These are phyloP conservation scores for Lactifluus subvellereus DNA, from an alignment of 768 basidiomycete genomes.

Conservation along the genomic window DNA sequence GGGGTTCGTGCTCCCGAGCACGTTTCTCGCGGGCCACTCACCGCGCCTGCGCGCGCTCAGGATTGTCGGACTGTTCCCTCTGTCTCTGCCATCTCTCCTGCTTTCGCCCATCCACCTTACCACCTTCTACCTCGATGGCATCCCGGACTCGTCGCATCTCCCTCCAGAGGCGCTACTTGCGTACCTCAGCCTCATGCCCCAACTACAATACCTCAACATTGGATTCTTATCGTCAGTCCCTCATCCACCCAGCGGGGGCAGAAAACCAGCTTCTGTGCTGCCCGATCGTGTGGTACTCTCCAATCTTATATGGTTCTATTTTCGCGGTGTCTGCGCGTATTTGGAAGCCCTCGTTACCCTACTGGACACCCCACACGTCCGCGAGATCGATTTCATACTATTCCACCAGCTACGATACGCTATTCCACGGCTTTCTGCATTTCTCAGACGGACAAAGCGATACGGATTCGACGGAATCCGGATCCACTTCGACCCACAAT, in stretches of 20 bases:
- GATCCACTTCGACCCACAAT: neutral
- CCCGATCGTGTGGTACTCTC: neutral
- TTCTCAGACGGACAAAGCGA: neutral
- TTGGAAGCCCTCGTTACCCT: neutral
- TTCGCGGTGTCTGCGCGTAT: neutral
- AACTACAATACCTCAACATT: too few relatives aligned
- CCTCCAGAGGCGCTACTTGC: too few relatives aligned
- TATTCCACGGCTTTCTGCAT: neutral
- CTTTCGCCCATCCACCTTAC: too few relatives aligned
- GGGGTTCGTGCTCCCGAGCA: too few relatives aligned
- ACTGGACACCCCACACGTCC: neutral
- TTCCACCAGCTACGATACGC: conserved; percentile 4
- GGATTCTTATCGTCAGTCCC: too few relatives aligned
- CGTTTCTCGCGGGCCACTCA: too few relatives aligned
- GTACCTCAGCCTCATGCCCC: too few relatives aligned
- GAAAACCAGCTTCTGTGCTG: neutral
- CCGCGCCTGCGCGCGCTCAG: too few relatives aligned
- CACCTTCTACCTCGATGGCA: too few relatives aligned
- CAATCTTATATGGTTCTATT: neutral
- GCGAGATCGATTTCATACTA: neutral
- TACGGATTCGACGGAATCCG: conserved; percentile 2
- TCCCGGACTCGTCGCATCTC: too few relatives aligned
- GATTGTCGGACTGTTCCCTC: too few relatives aligned
- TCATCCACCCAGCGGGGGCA: neutral
- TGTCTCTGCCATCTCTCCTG: too few relatives aligned